Evolutionary conservation across 331 rosid genomes (phyloP), one percentile per base, ranked within the genome.

Genomic region (Acacia pycnantha): DNA sequence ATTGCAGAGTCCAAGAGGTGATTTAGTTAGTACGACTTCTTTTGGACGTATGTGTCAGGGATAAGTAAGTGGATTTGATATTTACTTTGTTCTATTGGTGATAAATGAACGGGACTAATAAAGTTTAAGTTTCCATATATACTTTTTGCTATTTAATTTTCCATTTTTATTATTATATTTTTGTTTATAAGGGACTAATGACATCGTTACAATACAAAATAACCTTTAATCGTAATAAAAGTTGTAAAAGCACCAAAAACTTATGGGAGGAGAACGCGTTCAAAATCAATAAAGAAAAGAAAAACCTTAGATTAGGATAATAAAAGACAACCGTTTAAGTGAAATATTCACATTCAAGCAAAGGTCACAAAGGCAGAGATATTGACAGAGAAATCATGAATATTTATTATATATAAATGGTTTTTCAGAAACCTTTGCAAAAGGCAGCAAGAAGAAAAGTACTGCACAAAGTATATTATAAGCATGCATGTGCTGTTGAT

Each of bases 401-500:
- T 46, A 46, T 56, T 56, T 11, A 56, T 56, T 54, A 54, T n/a
- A 6, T 8, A 54, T 2, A 19, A 51, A 6, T n/a, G 31, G 5
- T 24, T 22, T 22, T 10, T 58, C 31, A 58, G 14, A 58, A 22
- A 10, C 16, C 15, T 58, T 26, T n/a, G 64, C 7, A 9, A 59
- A 59, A 59, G 16, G 16, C 31, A 4, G 2, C 0, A 59, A 11
- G 13, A 8, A 11, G 15, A 59, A 59, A 59, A 4, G 37, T 33
- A 59, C 15, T 26, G 8, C 67, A 27, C 18, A 61, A 3, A 26
- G 37, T 59, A 59, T 81, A 46, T 79, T n/a, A n/a, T n/a, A n/a
- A n/a, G 82, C 56, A 33, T 33, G 84, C 77, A 66, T 66, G 47
- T 27, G 35, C 69, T n/a, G 74, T 24, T 62, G 14, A 69, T 58